phyloP scores from a whole-genome alignment of 2,329 filamentous ascomycete species.

The Fusarium tanahbumbuense region DNA sequence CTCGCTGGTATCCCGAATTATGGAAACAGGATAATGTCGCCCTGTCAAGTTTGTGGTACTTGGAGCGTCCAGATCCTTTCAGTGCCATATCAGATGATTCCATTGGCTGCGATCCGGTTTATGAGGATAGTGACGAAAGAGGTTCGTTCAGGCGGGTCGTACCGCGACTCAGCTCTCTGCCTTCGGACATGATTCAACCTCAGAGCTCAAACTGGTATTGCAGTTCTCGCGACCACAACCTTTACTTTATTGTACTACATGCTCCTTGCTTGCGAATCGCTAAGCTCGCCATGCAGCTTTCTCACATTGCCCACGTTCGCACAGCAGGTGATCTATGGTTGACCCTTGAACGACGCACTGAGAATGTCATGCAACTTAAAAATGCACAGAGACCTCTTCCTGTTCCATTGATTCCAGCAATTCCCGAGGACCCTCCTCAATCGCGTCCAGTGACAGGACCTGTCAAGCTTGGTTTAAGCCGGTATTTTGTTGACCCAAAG shows the following conservation, averaged over 20 bases:
- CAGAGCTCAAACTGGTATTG: background rate
- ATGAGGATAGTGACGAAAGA: background rate
- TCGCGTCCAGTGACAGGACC: background rate
- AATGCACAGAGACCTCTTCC: background rate
- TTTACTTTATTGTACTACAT: background rate
- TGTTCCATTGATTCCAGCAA: background rate
- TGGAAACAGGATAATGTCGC: background rate
- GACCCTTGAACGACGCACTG: background rate
- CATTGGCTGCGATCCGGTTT: background rate
- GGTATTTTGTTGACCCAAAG: background rate
- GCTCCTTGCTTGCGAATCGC: background rate
- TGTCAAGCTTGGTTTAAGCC: background rate
- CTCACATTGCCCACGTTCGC: background rate
- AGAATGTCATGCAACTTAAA: background rate
- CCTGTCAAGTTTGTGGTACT: background rate
- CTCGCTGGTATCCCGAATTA: background rate
- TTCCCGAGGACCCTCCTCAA: background rate
- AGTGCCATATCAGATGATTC: background rate
- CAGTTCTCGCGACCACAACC: background rate
- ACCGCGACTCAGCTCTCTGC: background rate
- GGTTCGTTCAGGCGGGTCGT: background rate
- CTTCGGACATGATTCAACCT: background rate
- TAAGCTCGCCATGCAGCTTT: background rate
- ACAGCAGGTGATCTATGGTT: background rate
- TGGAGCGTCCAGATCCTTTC: background rate